phyloP scores from a whole-genome alignment of 805 yeast species.

The Candida incommunis region DNA sequence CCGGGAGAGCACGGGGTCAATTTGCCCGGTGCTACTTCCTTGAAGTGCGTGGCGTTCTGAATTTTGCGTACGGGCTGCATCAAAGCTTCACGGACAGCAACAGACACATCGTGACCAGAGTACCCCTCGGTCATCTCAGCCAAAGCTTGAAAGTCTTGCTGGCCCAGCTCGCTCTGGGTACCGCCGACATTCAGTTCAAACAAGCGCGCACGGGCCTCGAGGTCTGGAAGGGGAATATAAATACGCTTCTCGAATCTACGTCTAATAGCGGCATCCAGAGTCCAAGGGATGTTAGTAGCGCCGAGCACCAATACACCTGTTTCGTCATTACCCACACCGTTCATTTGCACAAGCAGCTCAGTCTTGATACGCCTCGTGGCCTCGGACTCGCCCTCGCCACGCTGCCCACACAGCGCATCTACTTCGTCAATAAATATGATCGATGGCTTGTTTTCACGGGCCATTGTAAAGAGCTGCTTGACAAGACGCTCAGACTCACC shows the following conservation, averaged over 20 bases:
- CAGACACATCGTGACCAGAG: conserved; percentile 95
- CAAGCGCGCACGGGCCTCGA: conserved; percentile 85
- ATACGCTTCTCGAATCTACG: conserved; percentile 93
- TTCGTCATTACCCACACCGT: conserved; percentile 94
- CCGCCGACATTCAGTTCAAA: conserved; percentile 85
- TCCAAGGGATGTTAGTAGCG: conserved; percentile 99
- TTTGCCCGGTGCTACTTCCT: conserved; percentile 30
- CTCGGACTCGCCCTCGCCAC: conserved; percentile 97
- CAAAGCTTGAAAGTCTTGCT: conserved; percentile 59
- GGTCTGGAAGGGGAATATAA: conserved; percentile 88
- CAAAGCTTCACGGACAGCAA: conserved; percentile 90
- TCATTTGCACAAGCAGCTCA: conserved; percentile 93
- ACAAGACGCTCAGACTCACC: conserved; percentile 96
- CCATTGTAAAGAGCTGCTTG: conserved; percentile 89
- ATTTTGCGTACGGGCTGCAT: conserved; percentile 97
- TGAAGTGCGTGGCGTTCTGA: conserved; percentile 92
- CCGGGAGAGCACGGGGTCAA: conserved; percentile 96
- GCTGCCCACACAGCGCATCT: conserved; percentile 93
- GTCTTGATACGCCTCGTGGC: conserved; percentile 94
- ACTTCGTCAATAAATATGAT: conserved; percentile 97
- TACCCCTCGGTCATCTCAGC: conserved; percentile 95
- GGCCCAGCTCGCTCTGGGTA: conserved; percentile 67
- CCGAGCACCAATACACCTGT: conserved; percentile 88
- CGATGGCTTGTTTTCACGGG: conserved; percentile 89
- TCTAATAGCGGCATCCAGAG: conserved; percentile 91